Base-by-base conservation (phyloP, 1,284 basidiomycete species). In the Fistulina hepatica region DNA sequence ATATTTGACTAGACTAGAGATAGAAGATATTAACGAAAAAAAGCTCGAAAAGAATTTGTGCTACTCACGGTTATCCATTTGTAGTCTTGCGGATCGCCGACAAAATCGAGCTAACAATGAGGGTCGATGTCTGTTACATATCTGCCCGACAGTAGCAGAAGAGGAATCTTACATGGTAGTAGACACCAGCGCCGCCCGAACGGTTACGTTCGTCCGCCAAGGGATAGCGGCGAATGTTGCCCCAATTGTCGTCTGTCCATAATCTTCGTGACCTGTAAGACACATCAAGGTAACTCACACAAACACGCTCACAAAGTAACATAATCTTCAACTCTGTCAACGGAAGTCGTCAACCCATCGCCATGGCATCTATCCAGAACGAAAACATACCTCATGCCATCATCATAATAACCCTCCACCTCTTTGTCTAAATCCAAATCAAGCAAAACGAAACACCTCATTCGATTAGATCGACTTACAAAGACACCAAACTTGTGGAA, bases 401-500 rank as follows among this genome's bases (percentile, higher is more conserved):
- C 63, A 32, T 76, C 72, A 48, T 76, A 81, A 52, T 78, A 81
- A 0, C 69, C 73, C 49, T 77, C 69, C 15, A 81, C 79, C 48
- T 81, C 77, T 52, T 78, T 76, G 49, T 71, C 68, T 70, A 22
- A 5, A 32, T 22, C 12, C 17, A 10, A 35, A 34, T 16, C n/a
- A n/a, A 46, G 16, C 9, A 20, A 27, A 33, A 30, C 8, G 20
- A 25, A 16, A 16, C 24, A 19, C 4, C 22, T 36, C 5, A 36
- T 12, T 22, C n/a, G 16, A 25, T 23, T 4, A 21, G 25, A 31
- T 39, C 5, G 17, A 61, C 69, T 32, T 45, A 76, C 73, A 78
- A 3, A 80, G 59, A 21, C 69, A 64, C 76, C 77, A 81, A 31
- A 78, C 62, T 52, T 81, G 78, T 2, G 75, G 75, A 28, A 82